Conservation (phyloP, 179 eudicot species). For the Heliamphora pulchella region DNA sequence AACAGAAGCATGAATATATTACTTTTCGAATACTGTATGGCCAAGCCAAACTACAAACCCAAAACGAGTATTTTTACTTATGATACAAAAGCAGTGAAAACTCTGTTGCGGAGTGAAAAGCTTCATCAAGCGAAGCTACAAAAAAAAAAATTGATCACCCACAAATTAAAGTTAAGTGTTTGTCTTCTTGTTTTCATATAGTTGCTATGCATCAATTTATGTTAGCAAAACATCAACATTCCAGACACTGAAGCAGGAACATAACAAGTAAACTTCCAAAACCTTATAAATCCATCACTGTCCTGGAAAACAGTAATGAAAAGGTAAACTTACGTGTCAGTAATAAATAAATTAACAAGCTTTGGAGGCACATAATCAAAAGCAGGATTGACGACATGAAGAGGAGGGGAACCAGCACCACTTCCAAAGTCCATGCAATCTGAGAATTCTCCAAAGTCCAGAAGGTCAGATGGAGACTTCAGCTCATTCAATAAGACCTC, state of each 20-base stretch:
- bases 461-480: conserved; percentile 89
- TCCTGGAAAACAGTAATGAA: neutral
- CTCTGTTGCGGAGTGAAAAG: neutral
- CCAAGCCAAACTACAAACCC: neutral
- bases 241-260: conserved; percentile 1
- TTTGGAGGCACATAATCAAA: conserved; percentile 97
- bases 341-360: conserved; percentile 86
- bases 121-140: conserved; percentile 1
- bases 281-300: neutral
- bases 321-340: conserved; percentile 76
- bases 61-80: neutral
- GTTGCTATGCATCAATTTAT: neutral
- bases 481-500: conserved; percentile 91
- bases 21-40: neutral
- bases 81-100: neutral
- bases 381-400: conserved; percentile 94
- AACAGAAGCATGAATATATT: neutral
- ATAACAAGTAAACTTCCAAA: neutral
- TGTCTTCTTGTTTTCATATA: neutral
- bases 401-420: conserved; percentile 74
- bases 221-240: neutral
- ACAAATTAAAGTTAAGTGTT: neutral
- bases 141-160: neutral
- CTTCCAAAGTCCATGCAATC: conserved; percentile 91
- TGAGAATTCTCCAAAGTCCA: conserved; percentile 96